These are phyloP conservation scores for Bacidia rubella DNA, from an alignment of 495 filamentous ascomycete species.

Conservation along the genomic window DNA sequence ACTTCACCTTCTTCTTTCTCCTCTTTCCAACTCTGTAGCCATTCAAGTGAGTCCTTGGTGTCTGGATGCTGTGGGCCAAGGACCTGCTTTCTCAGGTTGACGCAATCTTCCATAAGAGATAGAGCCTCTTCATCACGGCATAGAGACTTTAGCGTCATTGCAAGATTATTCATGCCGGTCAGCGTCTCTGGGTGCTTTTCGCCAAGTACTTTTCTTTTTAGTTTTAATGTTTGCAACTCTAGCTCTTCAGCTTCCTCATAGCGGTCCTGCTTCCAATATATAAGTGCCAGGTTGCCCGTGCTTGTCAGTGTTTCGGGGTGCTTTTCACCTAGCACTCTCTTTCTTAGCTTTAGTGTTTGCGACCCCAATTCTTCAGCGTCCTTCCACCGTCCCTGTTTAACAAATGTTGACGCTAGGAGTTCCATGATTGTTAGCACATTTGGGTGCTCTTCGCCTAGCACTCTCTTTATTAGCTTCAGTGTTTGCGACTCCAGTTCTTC, in stretches of 20 bases:
- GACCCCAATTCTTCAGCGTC: neutral
- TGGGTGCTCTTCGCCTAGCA: neutral
- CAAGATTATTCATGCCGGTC: neutral
- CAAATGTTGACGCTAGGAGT: neutral
- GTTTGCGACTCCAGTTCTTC: conserved; percentile 6
- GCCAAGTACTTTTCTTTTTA: neutral
- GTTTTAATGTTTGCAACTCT: neutral
- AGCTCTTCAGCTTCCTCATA: neutral
- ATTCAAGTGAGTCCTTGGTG: neutral
- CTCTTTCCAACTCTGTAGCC: neutral
- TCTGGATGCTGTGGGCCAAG: conserved; percentile 17
- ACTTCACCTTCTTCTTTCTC: too few species aligned
- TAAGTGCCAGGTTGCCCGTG: conserved; percentile 3
- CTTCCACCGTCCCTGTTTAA: neutral
- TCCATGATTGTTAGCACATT: neutral
- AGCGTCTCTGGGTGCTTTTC: neutral
- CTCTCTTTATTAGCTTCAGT: neutral
- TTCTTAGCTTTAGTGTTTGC: neutral
- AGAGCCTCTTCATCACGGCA: neutral
- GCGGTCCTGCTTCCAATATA: neutral
- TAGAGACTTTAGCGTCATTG: neutral
- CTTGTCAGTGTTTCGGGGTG: conserved; percentile 13
- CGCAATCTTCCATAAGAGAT: neutral
- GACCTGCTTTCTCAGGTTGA: conserved; percentile 1
- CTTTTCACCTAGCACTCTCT: conserved; percentile 6